Percentiles rank a stretch among this genome's conserved stretches.
These are phyloP conservation scores for Triticum timopheevii DNA, from an alignment of 176 grass and related monocot species.

Conservation along the genomic window DNA sequence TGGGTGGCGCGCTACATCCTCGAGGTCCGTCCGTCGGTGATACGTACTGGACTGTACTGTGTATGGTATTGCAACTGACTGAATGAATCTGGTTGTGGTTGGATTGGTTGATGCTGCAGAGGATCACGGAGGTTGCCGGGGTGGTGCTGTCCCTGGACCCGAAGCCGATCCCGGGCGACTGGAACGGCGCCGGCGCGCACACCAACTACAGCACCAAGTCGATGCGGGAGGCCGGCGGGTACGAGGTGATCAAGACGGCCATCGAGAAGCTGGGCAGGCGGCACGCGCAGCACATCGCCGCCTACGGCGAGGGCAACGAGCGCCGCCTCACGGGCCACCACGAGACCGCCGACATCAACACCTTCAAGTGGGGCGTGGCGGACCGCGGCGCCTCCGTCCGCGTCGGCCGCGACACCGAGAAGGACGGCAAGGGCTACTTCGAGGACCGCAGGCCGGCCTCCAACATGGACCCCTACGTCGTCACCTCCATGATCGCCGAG, in stretches of 20 bases:
- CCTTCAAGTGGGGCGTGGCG: conserved; percentile 89
- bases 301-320: conserved; percentile 91
- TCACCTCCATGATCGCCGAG: conserved; percentile 59
- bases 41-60: background rate
- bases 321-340: conserved; percentile 86
- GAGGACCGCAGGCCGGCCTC: conserved; percentile 65
- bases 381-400: conserved; percentile 81
- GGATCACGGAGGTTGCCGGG: conserved; percentile 88
- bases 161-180: conserved; percentile 90
- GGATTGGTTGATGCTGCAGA: conserved; percentile 30
- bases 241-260: conserved; percentile 82
- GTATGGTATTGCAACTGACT: background rate
- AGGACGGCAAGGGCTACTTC: conserved; percentile 80
- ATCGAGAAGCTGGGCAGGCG: conserved; percentile 66
- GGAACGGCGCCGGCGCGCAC: conserved; percentile 93
- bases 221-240: conserved; percentile 73
- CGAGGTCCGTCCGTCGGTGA: conserved; percentile 49
- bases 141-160: conserved; percentile 89
- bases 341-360: conserved; percentile 96
- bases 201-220: conserved; percentile 96
- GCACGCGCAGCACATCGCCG: conserved; percentile 85
- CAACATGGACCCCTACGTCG: conserved; percentile 70
- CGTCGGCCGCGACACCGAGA: conserved; percentile 78
- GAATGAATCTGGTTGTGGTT: background rate
- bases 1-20: conserved; percentile 85